phyloP scores from a whole-genome alignment of 1,139 yeast genomes.

The Saccharomyces hybrid region DNA sequence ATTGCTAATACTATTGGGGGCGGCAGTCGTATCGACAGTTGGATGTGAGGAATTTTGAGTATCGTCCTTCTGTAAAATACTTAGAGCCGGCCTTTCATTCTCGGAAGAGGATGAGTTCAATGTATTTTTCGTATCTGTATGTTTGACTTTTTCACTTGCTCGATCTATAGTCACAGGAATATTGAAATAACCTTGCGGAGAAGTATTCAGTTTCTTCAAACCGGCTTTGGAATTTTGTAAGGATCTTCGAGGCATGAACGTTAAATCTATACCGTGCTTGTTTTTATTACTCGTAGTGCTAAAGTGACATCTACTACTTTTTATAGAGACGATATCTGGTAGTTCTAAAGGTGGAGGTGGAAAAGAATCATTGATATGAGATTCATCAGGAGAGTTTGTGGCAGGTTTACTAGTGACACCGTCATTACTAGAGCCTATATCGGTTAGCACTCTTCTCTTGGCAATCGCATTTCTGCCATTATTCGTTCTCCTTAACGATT shows the following conservation, averaged over 20 bases:
- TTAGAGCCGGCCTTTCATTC: background rate
- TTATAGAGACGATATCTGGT: constrained; percentile 18
- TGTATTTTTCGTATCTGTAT: background rate
- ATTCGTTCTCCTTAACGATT: constrained; percentile 10
- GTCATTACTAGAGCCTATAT: constrained; percentile 1
- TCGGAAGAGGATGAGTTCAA: background rate
- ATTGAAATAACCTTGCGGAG: constrained; percentile 13
- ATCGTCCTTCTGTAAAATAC: background rate
- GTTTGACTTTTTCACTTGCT: background rate
- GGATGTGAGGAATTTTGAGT: background rate
- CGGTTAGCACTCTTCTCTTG: constrained; percentile 14
- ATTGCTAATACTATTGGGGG: background rate
- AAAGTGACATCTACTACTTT: constrained; percentile 3
- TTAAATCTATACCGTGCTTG: constrained; percentile 8
- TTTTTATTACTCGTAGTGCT: background rate
- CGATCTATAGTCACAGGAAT: constrained; percentile 17
- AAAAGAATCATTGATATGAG: constrained; percentile 2
- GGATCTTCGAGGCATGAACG: constrained; percentile 16
- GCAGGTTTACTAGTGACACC: background rate
- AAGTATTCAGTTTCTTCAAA: constrained; percentile 13
- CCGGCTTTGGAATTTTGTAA: constrained; percentile 21
- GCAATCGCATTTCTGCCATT: constrained; percentile 17
- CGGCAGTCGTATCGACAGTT: background rate
- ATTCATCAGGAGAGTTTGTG: background rate
- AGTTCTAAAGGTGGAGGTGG: constrained; percentile 11